These are phyloP conservation scores for Naegleria fowleri DNA, from an alignment of 208 protist genomes.

Conservation along the genomic window DNA sequence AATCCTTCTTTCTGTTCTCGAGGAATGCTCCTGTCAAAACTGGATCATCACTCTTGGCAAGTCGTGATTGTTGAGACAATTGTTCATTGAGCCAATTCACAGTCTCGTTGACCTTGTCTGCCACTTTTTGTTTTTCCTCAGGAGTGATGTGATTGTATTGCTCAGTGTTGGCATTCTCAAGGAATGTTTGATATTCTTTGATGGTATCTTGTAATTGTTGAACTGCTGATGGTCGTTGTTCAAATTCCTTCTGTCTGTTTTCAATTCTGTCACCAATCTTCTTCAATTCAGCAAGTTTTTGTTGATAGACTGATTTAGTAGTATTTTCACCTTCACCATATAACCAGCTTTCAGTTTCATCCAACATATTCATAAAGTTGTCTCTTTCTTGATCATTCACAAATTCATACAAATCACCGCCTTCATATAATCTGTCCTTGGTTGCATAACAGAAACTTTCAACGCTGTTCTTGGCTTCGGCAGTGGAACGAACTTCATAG, in stretches of 20 bases:
- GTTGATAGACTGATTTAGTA: slow-evolving; percentile 58
- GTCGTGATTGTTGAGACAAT: not conserved
- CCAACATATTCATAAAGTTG: slow-evolving; percentile 58
- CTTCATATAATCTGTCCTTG: slow-evolving; percentile 56
- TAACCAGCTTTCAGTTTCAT: slow-evolving; percentile 70
- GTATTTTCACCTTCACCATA: slow-evolving; percentile 73
- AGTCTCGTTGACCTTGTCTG: not conserved
- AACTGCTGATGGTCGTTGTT: not conserved
- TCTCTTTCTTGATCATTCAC: slow-evolving; percentile 49
- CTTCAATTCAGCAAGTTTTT: slow-evolving; percentile 61
- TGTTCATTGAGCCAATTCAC: slow-evolving; percentile 1
- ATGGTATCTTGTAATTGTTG: not conserved
- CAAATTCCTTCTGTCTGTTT: slow-evolving; percentile 9
- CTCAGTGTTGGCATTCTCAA: not conserved
- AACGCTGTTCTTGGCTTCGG: slow-evolving; percentile 76
- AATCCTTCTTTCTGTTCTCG: not conserved
- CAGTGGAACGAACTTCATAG: slow-evolving; percentile 54
- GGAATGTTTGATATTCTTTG: not conserved
- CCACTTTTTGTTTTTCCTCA: not conserved
- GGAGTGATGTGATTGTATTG: not conserved
- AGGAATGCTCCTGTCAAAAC: not conserved
- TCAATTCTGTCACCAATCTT: slow-evolving; percentile 56
- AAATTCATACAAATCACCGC: slow-evolving; percentile 63
- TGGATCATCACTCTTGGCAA: not conserved
- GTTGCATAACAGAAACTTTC: slow-evolving; percentile 80